phyloP scores from a whole-genome alignment of 345 rosid genomes.

The Hypericum androsaemum region DNA sequence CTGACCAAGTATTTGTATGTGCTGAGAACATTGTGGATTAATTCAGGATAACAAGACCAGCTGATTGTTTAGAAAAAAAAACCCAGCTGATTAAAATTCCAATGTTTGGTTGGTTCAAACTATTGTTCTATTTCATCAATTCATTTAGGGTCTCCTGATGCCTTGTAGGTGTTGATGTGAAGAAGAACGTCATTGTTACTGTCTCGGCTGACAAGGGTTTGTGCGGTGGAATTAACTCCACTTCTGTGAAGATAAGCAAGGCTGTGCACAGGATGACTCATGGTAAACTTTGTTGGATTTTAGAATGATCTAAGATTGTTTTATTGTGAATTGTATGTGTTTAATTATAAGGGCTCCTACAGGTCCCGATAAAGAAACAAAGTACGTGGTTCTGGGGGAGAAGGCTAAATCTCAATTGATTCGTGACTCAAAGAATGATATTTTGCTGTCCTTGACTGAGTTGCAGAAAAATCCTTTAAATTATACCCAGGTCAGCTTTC shows the following conservation, averaged over 20 bases:
- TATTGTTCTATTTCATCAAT: conserved; percentile 4
- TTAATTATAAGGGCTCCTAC: not conserved
- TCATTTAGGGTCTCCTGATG: conserved; percentile 1
- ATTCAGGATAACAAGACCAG: no score
- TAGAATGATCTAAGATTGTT: not conserved
- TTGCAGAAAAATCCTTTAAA: conserved; percentile 83
- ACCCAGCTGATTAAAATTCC: no score
- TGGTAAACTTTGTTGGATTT: conserved; percentile 36
- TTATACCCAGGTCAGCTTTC: conserved; percentile 61
- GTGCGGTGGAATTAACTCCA: conserved; percentile 97
- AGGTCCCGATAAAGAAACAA: conserved; percentile 87
- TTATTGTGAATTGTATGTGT: not conserved
- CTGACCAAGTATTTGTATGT: no score
- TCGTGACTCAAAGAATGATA: conserved; percentile 79
- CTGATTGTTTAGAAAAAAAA: no score
- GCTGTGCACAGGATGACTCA: conserved; percentile 52
- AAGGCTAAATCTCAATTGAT: conserved; percentile 76
- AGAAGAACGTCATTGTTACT: conserved; percentile 89
- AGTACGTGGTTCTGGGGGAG: conserved; percentile 85
- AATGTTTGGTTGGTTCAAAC: not conserved
- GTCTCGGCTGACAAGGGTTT: conserved; percentile 96
- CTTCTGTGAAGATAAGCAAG: conserved; percentile 74
- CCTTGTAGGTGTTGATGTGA: conserved; percentile 68
- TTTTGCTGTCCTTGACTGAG: conserved; percentile 54
- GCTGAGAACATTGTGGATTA: no score